Conservation (phyloP, 306 rosid species). For the Lotus japonicus region DNA sequence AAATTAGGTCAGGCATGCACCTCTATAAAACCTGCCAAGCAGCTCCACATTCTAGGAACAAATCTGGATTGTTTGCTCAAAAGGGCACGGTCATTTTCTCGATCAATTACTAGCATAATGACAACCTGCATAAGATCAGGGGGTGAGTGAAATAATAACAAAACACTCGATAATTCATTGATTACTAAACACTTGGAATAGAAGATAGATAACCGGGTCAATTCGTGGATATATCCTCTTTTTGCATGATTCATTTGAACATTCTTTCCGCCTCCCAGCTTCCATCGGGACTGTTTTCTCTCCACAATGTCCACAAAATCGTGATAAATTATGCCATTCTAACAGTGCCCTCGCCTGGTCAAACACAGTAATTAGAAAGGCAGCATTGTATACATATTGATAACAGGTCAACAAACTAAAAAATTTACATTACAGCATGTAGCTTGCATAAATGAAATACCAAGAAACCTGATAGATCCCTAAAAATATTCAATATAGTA, state of each 20-base stretch:
- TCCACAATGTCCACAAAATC: conserved; percentile 88
- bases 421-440: background rate
- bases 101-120: conserved; percentile 85
- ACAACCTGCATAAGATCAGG: conserved; percentile 58
- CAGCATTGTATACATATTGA: background rate
- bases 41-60: conserved; percentile 91
- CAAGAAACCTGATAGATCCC: background rate
- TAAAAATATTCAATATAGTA: background rate
- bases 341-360: conserved; percentile 85
- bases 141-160: conserved; percentile 9
- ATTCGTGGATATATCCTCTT: conserved; percentile 78
- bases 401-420: background rate
- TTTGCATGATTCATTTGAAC: conserved; percentile 66
- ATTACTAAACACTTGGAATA: background rate
- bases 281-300: conserved; percentile 67
- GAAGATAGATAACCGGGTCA: conserved; percentile 58
- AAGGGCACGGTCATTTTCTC: conserved; percentile 70
- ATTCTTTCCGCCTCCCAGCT: conserved; percentile 80
- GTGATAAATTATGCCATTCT: conserved; percentile 71
- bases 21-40: conserved; percentile 94
- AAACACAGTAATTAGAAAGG: conserved; percentile 19
- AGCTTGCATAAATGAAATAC: background rate
- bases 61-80: conserved; percentile 69
- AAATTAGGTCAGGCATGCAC: conserved; percentile 34
- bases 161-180: conserved; percentile 9